Evolutionary conservation across 2,329 filamentous ascomycete species (phyloP), one percentile per base, ranked within the genome.

Genomic region (Botrytis fabae): DNA sequence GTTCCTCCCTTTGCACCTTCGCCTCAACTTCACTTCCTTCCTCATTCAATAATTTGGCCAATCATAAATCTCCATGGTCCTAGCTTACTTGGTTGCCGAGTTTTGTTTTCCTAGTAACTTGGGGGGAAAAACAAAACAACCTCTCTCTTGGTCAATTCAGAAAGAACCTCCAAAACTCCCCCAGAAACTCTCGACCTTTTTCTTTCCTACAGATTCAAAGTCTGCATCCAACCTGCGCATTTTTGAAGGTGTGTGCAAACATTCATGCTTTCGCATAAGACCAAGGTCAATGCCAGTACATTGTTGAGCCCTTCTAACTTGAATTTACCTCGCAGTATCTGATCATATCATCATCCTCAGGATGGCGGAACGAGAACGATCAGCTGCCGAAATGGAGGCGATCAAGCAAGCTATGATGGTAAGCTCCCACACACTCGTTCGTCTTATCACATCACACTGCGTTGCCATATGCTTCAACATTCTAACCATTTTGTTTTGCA

Each of bases 331-430:
- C n/a, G 7, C 22, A 60, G 25, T 44, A 22, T 59, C 22, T 5
- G 22, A 18, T 60, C 48, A 46, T 25, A n/a, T 16, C 42, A 57
- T 57, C 20, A 46, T n/a, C 54, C 28, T 44, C 44, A 73, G 59
- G 69, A 71, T 64, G 42, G 28, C 42, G 28, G 70, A 62, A 63
- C 64, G 44, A 62, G 54, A 57, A 25, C 32, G 22, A 35, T 59
- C 64, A 44, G 48, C 40, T 25, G 38, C 42, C 18, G 40, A 61
- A 25, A 65, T 72, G 28, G 61, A 65, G 20, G 64, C 72, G 9
- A 54, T 79, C 6, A 71, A 77, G 35, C 76, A 74, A 57, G 78
- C 78, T 32, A 80, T 80, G 78, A 79, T 80, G 78, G 78, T 78
- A 75, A 57, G 64, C 8, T 32, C 28, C 9, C 16, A 20, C 28